Percentiles rank a stretch among this genome's conserved stretches.
Conservation (phyloP, 2,329 filamentous ascomycete species). For the Trichoderma oligosporum region DNA sequence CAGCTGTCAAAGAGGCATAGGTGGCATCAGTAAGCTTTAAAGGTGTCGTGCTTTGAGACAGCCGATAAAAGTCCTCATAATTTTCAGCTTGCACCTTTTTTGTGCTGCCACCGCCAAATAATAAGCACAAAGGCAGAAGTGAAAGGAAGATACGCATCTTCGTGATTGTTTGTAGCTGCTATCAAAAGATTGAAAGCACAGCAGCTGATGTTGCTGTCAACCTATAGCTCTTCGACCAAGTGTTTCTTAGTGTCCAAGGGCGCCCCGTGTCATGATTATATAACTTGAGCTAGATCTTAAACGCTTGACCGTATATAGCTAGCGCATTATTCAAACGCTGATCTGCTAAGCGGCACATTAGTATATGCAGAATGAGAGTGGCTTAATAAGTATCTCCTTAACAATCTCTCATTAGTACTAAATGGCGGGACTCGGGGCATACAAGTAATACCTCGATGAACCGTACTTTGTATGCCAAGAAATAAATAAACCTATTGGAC, state of each 20-base stretch:
- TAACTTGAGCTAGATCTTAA: not conserved
- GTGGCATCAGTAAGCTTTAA: conserved; percentile 73
- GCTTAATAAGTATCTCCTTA: too few species aligned
- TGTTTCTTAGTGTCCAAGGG: conserved; percentile 14
- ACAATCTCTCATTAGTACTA: too few species aligned
- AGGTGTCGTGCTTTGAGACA: conserved; percentile 61
- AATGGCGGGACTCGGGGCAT: too few species aligned
- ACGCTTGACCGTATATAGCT: conserved; percentile 28
- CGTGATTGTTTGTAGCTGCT: conserved; percentile 23
- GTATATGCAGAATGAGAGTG: too few species aligned
- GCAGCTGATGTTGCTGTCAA: conserved; percentile 7
- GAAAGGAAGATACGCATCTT: conserved; percentile 67
- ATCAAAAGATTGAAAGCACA: conserved; percentile 5
- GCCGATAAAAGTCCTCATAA: conserved; percentile 67
- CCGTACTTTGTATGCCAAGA: too few species aligned
- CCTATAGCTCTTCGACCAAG: conserved; percentile 10
- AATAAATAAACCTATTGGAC: too few species aligned
- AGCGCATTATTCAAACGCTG: conserved; percentile 11
- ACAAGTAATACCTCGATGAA: too few species aligned
- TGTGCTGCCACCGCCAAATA: conserved; percentile 57
- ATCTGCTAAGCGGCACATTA: too few species aligned
- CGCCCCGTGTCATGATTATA: not conserved
- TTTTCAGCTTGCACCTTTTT: conserved; percentile 61
- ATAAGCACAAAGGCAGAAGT: conserved; percentile 59
- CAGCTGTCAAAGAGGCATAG: conserved; percentile 71